phyloP scores from a whole-genome alignment of 805 yeast genomes.

The Middelhovenomyces tepae region DNA sequence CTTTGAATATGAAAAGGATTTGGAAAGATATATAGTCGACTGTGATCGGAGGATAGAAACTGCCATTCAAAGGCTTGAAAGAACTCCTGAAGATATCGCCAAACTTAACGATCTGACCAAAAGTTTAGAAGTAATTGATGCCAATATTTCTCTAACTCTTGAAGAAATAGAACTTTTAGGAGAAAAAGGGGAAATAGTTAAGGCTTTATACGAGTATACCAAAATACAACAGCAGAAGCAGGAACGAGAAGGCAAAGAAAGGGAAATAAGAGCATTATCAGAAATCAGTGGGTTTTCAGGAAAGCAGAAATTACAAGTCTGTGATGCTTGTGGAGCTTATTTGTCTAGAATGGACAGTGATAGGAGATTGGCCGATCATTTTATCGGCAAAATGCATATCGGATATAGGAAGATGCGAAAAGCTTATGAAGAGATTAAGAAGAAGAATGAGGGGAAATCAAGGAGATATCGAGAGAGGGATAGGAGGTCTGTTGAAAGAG shows the following conservation, averaged over 20 bases:
- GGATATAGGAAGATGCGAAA: conserved; percentile 70
- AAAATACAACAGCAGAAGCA: conserved; percentile 34
- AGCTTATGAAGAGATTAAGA: conserved; percentile 14
- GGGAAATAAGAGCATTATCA: conserved; percentile 47
- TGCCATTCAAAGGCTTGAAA: conserved; percentile 58
- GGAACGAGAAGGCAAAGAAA: conserved; percentile 45
- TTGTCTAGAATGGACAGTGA: conserved; percentile 80
- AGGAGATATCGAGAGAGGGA: too few relatives aligned
- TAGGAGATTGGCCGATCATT: conserved; percentile 81
- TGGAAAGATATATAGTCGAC: conserved; percentile 53
- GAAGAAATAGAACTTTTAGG: conserved; percentile 55
- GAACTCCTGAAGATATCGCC: conserved; percentile 64
- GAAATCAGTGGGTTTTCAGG: conserved; percentile 75
- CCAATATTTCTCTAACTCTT: conserved; percentile 53
- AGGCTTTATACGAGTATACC: conserved; percentile 37
- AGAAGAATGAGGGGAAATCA: too few relatives aligned
- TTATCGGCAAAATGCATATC: conserved; percentile 76
- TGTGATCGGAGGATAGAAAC: conserved; percentile 55
- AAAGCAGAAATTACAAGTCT: conserved; percentile 84
- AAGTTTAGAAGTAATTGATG: conserved; percentile 37
- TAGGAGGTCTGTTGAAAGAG: too few relatives aligned
- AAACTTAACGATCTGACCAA: conserved; percentile 27
- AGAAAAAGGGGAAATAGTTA: conserved; percentile 40
- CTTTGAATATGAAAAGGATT: conserved; percentile 34
- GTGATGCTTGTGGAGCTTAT: conserved; percentile 85